These are phyloP conservation scores for Onygenales sp. DNA, from an alignment of 2,329 filamentous ascomycete genomes.

Conservation along the genomic window DNA sequence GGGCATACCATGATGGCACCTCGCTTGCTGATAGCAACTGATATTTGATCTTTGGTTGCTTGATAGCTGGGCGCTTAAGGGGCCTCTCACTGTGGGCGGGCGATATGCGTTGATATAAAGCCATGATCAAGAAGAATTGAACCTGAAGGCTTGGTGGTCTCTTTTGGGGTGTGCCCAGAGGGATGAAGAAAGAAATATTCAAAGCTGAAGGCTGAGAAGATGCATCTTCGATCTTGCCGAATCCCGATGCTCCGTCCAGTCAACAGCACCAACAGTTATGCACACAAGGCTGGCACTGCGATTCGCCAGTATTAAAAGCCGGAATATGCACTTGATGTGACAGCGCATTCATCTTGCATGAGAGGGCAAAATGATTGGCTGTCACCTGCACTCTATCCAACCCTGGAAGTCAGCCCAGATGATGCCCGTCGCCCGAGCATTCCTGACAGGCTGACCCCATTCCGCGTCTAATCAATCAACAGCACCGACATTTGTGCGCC, in stretches of 20 bases:
- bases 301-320: no score
- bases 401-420: no score
- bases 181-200: neutral
- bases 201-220: neutral
- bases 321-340: neutral
- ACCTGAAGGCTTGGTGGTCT: neutral
- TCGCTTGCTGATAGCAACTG: slow-evolving; percentile 40
- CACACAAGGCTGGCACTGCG: neutral
- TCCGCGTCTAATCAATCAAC: no score
- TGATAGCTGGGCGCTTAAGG: neutral
- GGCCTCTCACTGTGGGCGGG: neutral
- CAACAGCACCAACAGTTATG: neutral
- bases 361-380: neutral
- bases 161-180: no score
- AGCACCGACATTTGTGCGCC: no score
- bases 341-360: neutral
- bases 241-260: neutral
- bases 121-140: neutral
- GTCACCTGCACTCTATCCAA: neutral
- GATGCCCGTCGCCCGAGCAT: no score
- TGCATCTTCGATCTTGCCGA: neutral
- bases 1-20: slow-evolving; percentile 45
- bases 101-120: neutral
- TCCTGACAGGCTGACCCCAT: no score
- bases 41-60: neutral